Base-by-base conservation (phyloP, 169 alveolate species). In the Cryptosporidium parvum region DNA sequence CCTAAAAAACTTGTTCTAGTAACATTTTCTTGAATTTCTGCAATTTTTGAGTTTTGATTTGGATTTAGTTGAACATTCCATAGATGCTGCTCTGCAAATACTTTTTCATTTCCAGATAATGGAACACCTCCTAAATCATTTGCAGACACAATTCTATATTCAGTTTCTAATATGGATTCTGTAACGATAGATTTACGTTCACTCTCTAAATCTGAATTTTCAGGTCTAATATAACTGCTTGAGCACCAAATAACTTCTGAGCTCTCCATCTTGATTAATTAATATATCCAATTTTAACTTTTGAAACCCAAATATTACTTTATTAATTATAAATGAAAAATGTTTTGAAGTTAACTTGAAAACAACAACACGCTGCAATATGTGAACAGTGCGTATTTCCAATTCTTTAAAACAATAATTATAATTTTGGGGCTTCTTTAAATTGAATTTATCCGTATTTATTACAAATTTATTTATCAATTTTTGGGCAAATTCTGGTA, bases 231-330 rank as follows among this genome's bases (percentile, higher is more conserved):
- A 62, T 80, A 80, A 33, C 75, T 80, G 56, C 75, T 80, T 42
- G 89, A 80, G 44, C 89, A 80, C 89, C 89, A 80, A 80, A 80
- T 48, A 26, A 23, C 21, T 53, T 80, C 89, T 44, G 62, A 39
- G 14, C 21, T 62, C 39, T 80, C 75, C 75, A 80, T 80, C 31
- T 10, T 67, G 12, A 67, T 21, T 14, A 67, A 9, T 67, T 12
- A 33, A 67, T n/a, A 9, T n/a, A n/a, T 23, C 26, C 18, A 56
- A n/a, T 23, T n/a, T 6, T 8, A n/a, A 56, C 37, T 26, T 26
- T 16, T 56, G 16, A 56, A 8, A 3, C 35, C 67, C 67, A 56
- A 53, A 56, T n/a, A 7, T 14, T 8, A 26, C 39, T 12, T 6
- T 56, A 56, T 23, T n/a, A 56, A 23, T 2, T 56, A 56, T 8